phyloP scores from a whole-genome alignment of 140 eudicot genomes.

The Artemisia princeps region DNA sequence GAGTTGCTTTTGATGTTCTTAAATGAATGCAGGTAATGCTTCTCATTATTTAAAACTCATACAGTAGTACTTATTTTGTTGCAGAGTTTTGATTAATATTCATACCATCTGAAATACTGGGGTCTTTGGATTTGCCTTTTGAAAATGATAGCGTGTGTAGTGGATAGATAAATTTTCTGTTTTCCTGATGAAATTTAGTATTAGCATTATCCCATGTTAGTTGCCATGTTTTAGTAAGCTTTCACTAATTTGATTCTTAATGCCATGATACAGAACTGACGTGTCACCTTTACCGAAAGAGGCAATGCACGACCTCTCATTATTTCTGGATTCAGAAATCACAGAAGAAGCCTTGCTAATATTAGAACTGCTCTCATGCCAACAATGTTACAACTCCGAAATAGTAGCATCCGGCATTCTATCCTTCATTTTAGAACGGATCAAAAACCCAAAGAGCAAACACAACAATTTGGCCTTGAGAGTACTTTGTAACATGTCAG shows the following conservation, averaged over 20 bases:
- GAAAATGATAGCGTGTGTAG: no score
- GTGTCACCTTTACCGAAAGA: slow-evolving; percentile 27
- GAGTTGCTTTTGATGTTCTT: slow-evolving; percentile 37
- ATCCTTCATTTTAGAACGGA: slow-evolving; percentile 9
- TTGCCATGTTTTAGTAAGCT: neutral
- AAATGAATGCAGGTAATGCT: slow-evolving; percentile 33
- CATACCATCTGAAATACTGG: neutral
- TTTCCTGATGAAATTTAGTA: neutral
- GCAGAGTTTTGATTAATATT: neutral
- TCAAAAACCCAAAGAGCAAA: slow-evolving; percentile 23
- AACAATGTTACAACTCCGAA: slow-evolving; percentile 22
- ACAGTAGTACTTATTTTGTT: neutral
- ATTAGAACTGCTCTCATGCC: slow-evolving; percentile 25
- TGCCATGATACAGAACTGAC: slow-evolving; percentile 22
- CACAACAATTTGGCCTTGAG: slow-evolving; percentile 21
- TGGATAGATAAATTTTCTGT: no score
- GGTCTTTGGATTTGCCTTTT: no score
- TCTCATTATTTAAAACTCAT: neutral
- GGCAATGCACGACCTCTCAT: slow-evolving; percentile 18
- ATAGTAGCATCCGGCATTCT: slow-evolving; percentile 33
- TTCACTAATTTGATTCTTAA: slow-evolving; percentile 10
- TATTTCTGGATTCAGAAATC: slow-evolving; percentile 28
- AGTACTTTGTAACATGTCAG: slow-evolving; percentile 29
- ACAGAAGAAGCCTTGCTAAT: slow-evolving; percentile 29
- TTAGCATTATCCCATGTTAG: neutral